Percentiles rank a stretch among this genome's conserved stretches.
phyloP scores from a whole-genome alignment of 2,329 filamentous ascomycete genomes.

The Aspergillus proliferans region DNA sequence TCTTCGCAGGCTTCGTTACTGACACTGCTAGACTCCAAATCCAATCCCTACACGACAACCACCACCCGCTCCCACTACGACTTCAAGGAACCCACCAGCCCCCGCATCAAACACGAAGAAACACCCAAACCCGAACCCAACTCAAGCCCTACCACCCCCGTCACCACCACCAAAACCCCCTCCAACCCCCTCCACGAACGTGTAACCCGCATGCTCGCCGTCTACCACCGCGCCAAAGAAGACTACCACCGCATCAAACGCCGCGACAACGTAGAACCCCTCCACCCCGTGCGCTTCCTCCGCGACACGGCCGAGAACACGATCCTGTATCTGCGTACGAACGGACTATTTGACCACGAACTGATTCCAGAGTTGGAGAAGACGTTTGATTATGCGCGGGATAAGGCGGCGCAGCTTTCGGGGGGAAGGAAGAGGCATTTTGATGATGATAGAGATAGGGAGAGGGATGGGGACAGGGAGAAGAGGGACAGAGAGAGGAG shows the following conservation, averaged over 20 bases:
- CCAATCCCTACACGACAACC: not conserved
- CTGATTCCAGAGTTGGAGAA: conserved; percentile 28
- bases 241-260: conserved; percentile 29
- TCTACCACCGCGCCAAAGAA: conserved; percentile 31
- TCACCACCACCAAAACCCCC: not conserved
- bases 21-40: not conserved
- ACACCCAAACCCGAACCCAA: not conserved
- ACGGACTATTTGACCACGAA: conserved; percentile 17
- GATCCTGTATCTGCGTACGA: conserved; percentile 26
- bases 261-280: conserved; percentile 15
- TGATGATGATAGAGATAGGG: conserved; percentile 12
- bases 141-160: not conserved
- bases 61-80: not conserved
- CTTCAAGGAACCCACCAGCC: not conserved
- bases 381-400: conserved; percentile 28
- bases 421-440: conserved; percentile 37
- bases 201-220: conserved; percentile 17
- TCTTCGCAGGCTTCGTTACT: not conserved
- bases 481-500: not conserved
- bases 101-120: not conserved
- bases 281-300: conserved; percentile 33
- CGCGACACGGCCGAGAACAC: conserved; percentile 41
- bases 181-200: conserved; percentile 1
- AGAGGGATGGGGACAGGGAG: not conserved
- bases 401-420: conserved; percentile 29